Evolutionary conservation across 139 green algal genomes (phyloP).

Genomic region (Chlorella sp.): DNA sequence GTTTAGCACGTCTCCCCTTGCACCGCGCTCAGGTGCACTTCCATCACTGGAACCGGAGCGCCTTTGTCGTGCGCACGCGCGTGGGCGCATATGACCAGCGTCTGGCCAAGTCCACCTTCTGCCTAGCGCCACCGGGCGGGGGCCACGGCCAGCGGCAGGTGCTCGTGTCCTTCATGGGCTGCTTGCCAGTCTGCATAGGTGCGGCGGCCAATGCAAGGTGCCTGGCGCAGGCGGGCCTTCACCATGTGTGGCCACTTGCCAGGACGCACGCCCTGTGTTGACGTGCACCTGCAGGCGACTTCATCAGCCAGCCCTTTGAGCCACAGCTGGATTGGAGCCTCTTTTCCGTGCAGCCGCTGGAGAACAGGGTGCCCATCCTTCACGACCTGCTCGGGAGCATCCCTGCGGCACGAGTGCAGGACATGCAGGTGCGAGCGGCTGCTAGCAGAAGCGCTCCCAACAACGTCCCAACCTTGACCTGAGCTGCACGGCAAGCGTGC

Average conservation of each 20-base stretch:
- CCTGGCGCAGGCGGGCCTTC: neutral
- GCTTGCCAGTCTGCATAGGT: constrained; percentile 22
- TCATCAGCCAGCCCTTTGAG: constrained; percentile 30
- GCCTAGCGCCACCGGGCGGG: constrained; percentile 29
- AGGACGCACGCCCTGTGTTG: neutral
- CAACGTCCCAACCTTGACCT: no score
- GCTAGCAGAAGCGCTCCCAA: no score
- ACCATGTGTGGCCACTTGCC: no score
- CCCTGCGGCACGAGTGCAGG: no score
- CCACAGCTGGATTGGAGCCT: constrained; percentile 18
- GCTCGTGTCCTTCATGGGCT: constrained; percentile 31
- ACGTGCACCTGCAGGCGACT: constrained; percentile 10
- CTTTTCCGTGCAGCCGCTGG: constrained; percentile 4
- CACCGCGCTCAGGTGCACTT: constrained; percentile 26
- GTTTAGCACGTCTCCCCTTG: no score
- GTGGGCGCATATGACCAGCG: constrained; percentile 8
- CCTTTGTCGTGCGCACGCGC: constrained; percentile 4
- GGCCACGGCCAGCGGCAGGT: constrained; percentile 36
- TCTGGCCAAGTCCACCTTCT: constrained; percentile 12
- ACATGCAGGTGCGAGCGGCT: no score
- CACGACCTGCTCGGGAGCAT: constrained; percentile 12
- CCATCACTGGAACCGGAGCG: constrained; percentile 25
- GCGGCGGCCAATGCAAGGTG: neutral
- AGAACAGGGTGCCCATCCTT: neutral
- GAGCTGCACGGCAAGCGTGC: neutral